phyloP scores from a whole-genome alignment of 768 basidiomycete genomes.

The Lactarius tabidus region DNA sequence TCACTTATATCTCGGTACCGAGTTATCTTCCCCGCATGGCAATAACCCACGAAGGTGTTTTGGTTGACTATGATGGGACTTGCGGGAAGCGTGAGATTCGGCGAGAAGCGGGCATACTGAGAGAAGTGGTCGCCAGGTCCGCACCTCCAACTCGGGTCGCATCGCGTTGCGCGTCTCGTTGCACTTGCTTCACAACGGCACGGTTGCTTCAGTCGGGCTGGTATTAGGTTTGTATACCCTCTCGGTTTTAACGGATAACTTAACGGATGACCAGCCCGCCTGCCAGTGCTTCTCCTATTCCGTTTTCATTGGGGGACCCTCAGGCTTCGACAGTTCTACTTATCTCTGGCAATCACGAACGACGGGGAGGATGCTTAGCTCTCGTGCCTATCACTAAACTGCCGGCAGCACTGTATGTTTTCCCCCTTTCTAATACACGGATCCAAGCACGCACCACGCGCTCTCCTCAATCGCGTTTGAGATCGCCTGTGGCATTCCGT shows the following conservation, averaged over 20 bases:
- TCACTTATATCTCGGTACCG: no score
- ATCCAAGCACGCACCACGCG: neutral
- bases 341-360: neutral
- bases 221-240: neutral
- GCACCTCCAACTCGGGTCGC: no score
- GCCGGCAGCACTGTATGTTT: neutral
- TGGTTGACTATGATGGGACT: no score
- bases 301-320: neutral
- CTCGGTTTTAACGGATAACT: no score
- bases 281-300: neutral
- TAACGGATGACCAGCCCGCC: no score
- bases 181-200: no score
- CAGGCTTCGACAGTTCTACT: neutral
- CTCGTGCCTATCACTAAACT: neutral
- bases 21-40: neutral
- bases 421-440: neutral
- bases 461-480: neutral
- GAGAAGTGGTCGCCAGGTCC: no score
- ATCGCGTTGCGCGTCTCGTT: no score
- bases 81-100: no score
- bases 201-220: no score
- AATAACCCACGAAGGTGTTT: neutral
- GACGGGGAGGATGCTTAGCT: neutral
- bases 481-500: constrained; percentile 2
- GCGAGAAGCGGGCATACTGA: no score